These are phyloP conservation scores for Trichophyton benhamiae DNA, from an alignment of 2,329 filamentous ascomycete genomes.

Conservation along the genomic window DNA sequence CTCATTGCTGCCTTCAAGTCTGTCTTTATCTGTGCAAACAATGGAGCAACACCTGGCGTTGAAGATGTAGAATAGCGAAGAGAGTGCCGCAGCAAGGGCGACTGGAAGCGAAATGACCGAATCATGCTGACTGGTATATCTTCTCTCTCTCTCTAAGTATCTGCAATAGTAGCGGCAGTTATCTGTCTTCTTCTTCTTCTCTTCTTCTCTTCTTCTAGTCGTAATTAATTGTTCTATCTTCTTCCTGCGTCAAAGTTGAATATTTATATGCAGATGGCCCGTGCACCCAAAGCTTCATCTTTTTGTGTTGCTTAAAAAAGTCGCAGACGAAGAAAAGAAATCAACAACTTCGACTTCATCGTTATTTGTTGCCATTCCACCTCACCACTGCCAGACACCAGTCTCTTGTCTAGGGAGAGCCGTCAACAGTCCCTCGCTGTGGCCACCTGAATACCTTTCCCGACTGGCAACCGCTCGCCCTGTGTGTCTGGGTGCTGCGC, in stretches of 20 bases:
- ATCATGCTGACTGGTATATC: slow-evolving; percentile 20
- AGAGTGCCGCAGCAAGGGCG: slow-evolving; percentile 15
- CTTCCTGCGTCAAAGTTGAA: background rate
- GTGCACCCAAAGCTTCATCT: background rate
- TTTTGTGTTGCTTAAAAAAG: background rate
- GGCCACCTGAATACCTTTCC: background rate
- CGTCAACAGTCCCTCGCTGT: background rate
- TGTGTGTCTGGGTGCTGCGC: background rate
- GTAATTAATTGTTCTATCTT: no score
- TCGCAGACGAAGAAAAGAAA: background rate
- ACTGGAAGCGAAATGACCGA: slow-evolving; percentile 19
- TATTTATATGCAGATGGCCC: background rate
- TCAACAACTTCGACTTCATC: background rate
- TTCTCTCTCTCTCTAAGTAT: background rate
- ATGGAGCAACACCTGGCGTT: slow-evolving; percentile 25
- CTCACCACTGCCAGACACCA: background rate
- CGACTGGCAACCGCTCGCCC: background rate
- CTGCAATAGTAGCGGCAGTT: background rate
- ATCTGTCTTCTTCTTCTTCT: background rate
- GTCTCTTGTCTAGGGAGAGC: background rate
- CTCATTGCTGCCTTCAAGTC: slow-evolving; percentile 40
- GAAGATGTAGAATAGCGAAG: slow-evolving; percentile 28
- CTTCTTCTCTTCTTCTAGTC: no score
- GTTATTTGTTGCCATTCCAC: background rate
- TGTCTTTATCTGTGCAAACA: slow-evolving; percentile 33